Conservation (phyloP, 306 rosid species). For the Pyrus communis region DNA sequence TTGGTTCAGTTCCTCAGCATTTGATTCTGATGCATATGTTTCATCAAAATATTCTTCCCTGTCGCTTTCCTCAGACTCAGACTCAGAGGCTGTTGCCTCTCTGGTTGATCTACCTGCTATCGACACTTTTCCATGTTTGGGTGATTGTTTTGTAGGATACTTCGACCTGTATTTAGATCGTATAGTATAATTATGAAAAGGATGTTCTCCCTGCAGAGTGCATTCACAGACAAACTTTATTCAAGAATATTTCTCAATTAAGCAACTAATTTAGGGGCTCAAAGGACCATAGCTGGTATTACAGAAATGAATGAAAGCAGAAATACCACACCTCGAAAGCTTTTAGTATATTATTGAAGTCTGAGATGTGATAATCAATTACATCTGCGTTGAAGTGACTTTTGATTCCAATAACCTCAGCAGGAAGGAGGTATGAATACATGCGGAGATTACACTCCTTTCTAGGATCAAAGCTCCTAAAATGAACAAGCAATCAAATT, state of each 20-base stretch:
- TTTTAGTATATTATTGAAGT: conserved; percentile 62
- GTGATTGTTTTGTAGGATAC: conserved; percentile 25
- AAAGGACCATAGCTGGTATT: background rate
- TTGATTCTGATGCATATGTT: conserved; percentile 4
- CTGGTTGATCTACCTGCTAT: conserved; percentile 9
- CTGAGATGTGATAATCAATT: conserved; percentile 60
- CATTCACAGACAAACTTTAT: conserved; percentile 4
- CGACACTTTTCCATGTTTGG: conserved; percentile 15
- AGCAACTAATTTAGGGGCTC: background rate
- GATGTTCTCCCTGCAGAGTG: conserved; percentile 65
- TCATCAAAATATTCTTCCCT: conserved; percentile 35
- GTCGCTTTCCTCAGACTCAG: conserved; percentile 49
- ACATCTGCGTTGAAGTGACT: conserved; percentile 43
- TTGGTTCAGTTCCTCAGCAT: conserved; percentile 17
- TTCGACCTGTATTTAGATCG: conserved; percentile 64
- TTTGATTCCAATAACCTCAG: conserved; percentile 70
- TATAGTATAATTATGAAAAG: conserved; percentile 89
- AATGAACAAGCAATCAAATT: conserved; percentile 2
- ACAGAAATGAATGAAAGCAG: background rate
- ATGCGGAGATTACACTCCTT: conserved; percentile 68
- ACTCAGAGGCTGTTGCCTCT: conserved; percentile 27
- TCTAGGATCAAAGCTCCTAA: conserved; percentile 87
- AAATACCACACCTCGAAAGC: conserved; percentile 55
- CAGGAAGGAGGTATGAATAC: conserved; percentile 81
- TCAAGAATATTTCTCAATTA: background rate